Evolutionary conservation across 495 filamentous ascomycete genomes (phyloP), one percentile per base, ranked within the genome.

Genomic region (Penicillium parvum): DNA sequence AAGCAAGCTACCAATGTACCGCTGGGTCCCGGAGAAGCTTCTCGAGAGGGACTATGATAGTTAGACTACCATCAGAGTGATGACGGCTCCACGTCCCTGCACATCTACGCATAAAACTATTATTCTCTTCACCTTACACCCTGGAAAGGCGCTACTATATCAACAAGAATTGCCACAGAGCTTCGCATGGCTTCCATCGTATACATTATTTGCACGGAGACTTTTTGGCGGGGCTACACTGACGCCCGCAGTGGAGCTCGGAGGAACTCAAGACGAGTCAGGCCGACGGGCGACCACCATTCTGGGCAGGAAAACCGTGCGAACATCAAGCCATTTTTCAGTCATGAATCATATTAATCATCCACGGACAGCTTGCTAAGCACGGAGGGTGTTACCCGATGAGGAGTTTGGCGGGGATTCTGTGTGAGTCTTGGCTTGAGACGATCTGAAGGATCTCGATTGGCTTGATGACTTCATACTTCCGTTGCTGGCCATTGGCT

Each of bases 231-330:
- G 16, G 32, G 18, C 32, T 27, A 37, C 21, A 16, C 15, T 29
- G 12, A 30, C 23, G 26, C 34, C 38, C 23, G 33, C 19, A 33
- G 55, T 59, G 58, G 55, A 45, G 40, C 57, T 44, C 46, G 49
- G 56, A 45, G 27, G 41, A 49, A 54, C 37, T 47, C 32, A 54
- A 47, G 23, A 37, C 39, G 27, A 33, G 11, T 15, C 41, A 51
- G 25, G 16, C 56, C 53, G 53, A 54, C 59, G 57, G 59, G 29
- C 42, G 37, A 39, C 8, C 21, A 14, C 43, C 40, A 51, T 53
- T 62, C 52, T 57, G 28, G 64, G 64, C 37, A 64, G 40, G 48
- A 59, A 18, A 29, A 52, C 64, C 61, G 57, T 33, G 25, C 27
- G 15, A 32, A 38, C 23, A 9, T 17, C 32, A 14, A 16, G 32